These are phyloP conservation scores for Hyphopichia wangnamkhiaoensis DNA, from an alignment of 1,139 yeast genomes.

Conservation along the genomic window DNA sequence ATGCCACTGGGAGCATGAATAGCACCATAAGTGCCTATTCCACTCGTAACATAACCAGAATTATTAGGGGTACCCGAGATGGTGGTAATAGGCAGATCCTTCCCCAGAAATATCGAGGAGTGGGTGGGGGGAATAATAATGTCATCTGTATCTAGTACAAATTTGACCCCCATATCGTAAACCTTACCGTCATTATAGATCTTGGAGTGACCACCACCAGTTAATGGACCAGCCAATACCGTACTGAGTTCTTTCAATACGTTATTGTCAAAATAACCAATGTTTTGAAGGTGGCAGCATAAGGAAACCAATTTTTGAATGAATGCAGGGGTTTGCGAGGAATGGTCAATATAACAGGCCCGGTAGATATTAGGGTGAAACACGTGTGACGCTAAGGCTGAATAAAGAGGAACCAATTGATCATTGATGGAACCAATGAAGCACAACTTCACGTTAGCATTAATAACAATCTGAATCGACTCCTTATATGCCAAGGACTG, in stretches of 20 bases:
- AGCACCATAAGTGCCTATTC: constrained; percentile 21
- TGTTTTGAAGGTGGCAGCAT: constrained; percentile 55
- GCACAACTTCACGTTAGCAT: constrained; percentile 72
- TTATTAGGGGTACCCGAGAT: constrained; percentile 12
- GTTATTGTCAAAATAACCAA: constrained; percentile 73
- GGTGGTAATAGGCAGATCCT: constrained; percentile 6
- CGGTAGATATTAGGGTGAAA: constrained; percentile 88
- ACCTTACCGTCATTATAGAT: constrained; percentile 85
- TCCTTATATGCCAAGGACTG: constrained; percentile 74
- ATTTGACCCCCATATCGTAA: constrained; percentile 75
- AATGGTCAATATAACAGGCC: constrained; percentile 83
- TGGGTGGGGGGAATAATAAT: constrained; percentile 38
- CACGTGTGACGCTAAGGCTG: constrained; percentile 79
- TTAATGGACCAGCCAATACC: constrained; percentile 83
- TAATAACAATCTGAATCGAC: constrained; percentile 62
- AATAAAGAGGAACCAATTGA: constrained; percentile 88
- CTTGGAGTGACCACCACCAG: constrained; percentile 93
- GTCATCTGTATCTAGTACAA: constrained; percentile 74
- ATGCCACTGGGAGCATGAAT: constrained; percentile 10
- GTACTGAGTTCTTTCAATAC: constrained; percentile 80
- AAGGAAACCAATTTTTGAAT: constrained; percentile 47
- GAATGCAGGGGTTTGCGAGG: constrained; percentile 49
- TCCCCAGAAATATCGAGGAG: constrained; percentile 8
- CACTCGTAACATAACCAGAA: constrained; percentile 19
- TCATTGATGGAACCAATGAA: constrained; percentile 89